Base-by-base conservation (phyloP, 1,139 yeast species). In the Kodamaea plutei region DNA sequence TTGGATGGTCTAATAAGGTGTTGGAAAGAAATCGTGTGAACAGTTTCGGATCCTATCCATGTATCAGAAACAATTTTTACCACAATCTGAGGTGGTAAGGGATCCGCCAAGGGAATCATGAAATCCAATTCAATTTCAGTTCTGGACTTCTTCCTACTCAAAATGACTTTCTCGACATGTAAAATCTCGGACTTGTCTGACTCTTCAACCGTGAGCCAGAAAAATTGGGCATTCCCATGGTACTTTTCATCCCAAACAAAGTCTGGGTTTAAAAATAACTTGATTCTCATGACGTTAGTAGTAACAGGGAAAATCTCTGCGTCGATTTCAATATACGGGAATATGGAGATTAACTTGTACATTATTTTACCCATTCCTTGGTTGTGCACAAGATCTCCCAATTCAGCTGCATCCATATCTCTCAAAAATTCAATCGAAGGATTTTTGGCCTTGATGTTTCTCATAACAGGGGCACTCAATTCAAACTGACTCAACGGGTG, bases 221-320 rank as follows among this genome's bases (percentile, higher is more conserved):
- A 93, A 45, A 79, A 73, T 52, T 88, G 95, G 3, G 85, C 83
- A 40, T 72, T 76, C 0, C 96, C 96, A 54, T 93, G 98, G 35
- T 74, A 64, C 33, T 72, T 73, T 26, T 69, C 76, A 54, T 85
- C 95, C 97, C 97, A 91, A 3, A 65, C 59, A 52, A 88, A 88
- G 45, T 84, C 93, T 1, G 96, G 80, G 25, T 69, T 76, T 17
- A 91, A 59, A 13, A 61, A 63, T 1, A 85, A 70, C 48, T 84
- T 88, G 17, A 91, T 76, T 35, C 96, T 66, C 77, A 91, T 75
- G 5, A 93, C 97, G 47, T 79, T 83, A 12, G 76, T 69, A 0
- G 98, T 87, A 20, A 93, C 80, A 0, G 99, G 98, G 40, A 85
- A 84, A n/a, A 88, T 78, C 39, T 84, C 94, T 3, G 91, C 82